A percentile compares a stretch with the other conserved stretches of the same genome.
Conservation (phyloP, 768 basidiomycete species). For the Amyloporia xantha region DNA sequence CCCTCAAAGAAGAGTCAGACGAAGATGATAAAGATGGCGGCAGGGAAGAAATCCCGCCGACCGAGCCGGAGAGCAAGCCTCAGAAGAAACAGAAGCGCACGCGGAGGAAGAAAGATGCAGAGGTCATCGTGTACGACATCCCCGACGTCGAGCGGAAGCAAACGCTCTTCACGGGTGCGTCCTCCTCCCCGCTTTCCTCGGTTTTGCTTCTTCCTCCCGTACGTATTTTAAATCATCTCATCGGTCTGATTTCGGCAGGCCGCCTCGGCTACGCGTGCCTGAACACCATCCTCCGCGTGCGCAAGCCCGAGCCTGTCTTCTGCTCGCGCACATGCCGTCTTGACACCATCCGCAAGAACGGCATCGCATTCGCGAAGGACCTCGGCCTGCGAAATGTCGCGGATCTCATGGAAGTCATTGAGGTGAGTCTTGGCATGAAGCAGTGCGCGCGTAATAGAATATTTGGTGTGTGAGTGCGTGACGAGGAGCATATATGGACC, state of each 20-base stretch:
- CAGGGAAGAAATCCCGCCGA: constrained; percentile 13
- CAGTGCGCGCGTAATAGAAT: no score
- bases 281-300: constrained; percentile 73
- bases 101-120: constrained; percentile 28
- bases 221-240: background rate
- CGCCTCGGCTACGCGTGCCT: constrained; percentile 69
- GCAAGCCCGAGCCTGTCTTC: constrained; percentile 69
- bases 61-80: constrained; percentile 12
- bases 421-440: no score
- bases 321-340: constrained; percentile 54
- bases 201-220: constrained; percentile 26
- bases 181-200: no score
- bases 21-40: background rate
- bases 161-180: constrained; percentile 66
- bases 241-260: constrained; percentile 3
- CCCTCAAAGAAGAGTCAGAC: background rate
- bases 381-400: constrained; percentile 68
- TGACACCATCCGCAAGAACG: constrained; percentile 68
- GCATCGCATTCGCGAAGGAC: constrained; percentile 66
- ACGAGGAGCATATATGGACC: no score
- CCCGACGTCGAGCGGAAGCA: constrained; percentile 60
- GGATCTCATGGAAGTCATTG: constrained; percentile 67
- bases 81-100: constrained; percentile 23
- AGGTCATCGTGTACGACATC: constrained; percentile 56
- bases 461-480: no score